Base-by-base conservation (phyloP, 2,329 filamentous ascomycete genomes). In the Xylariaceae sp. region DNA sequence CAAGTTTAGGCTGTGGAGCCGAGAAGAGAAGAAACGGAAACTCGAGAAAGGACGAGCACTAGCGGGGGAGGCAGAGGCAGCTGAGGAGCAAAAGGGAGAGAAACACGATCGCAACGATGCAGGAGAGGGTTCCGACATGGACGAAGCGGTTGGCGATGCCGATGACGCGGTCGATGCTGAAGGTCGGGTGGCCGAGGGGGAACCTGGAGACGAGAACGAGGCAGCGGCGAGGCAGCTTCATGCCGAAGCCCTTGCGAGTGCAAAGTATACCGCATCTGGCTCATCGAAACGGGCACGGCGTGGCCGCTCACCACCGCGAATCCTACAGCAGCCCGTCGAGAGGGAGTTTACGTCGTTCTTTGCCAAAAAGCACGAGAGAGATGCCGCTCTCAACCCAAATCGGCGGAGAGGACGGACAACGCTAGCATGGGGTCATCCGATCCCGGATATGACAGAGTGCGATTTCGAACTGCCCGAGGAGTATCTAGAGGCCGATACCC, bases 261-360 rank as follows among this genome's bases (percentile, higher is more conserved):
- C 45, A 19, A 47, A 45, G 31, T 49, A 49, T 33, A 44, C 45
- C 14, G 42, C 46, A 29, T 44, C 46, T 35, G 42, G 31, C 16
- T 42, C 39, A 8, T 37, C 40, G 6, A 52, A 47, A 31, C 44
- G 39, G 32, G 37, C 34, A 15, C 42, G 48, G 25, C n/a, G n/a
- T n/a, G 45, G 46, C 26, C 47, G 54, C 22, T 44, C 45, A 10
- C 46, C 49, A n/a, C 44, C 46, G 12, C 42, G 38, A 16, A 44
- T 54, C 8, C 53, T 56, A 21, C 53, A 63, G 22, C 59, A 60
- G 13, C 51, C 59, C 18, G 61, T 64, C 9, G 58, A 58, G 2
- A 73, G 69, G 37, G 81, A 84, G 23, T 88, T 95, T 52, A 82
- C 68, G n/a, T 94, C 86, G 0, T 95, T 95, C 63, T 96, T 88